Percentiles rank a stretch among this genome's conserved stretches.
phyloP scores from a whole-genome alignment of 1,284 basidiomycete species.

The Tilletiopsis washingtonensis region DNA sequence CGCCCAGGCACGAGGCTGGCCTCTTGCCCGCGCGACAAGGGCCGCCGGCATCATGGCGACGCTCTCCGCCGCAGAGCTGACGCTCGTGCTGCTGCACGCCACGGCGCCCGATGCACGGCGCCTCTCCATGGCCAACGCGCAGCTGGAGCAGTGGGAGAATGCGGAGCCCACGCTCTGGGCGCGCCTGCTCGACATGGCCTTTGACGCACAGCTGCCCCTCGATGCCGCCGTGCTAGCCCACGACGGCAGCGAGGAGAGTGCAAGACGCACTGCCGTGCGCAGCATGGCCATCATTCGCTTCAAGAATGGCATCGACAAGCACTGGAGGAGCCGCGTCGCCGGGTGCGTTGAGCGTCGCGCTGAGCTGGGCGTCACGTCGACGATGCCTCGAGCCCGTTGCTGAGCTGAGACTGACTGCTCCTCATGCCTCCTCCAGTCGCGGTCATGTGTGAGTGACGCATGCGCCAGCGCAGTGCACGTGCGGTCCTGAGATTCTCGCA shows the following conservation, averaged over 20 bases:
- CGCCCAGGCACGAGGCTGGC: no score
- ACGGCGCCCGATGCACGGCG: background rate
- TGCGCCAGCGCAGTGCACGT: no score
- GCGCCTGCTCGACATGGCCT: constrained; percentile 33
- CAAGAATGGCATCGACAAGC: constrained; percentile 45
- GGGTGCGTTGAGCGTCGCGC: no score
- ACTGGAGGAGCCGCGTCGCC: constrained; percentile 39
- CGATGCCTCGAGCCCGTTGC: no score
- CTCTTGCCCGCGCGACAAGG: no score
- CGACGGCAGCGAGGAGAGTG: background rate
- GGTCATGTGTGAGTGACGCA: background rate
- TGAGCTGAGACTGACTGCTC: background rate
- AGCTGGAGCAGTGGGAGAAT: constrained; percentile 21
- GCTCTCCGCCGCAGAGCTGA: background rate
- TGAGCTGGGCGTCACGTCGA: no score
- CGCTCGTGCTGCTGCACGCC: constrained; percentile 5
- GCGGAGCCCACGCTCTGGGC: constrained; percentile 25
- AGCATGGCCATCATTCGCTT: constrained; percentile 43
- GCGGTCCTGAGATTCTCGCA: no score
- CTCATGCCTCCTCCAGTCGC: background rate
- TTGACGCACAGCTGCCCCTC: constrained; percentile 14
- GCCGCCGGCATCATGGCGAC: background rate
- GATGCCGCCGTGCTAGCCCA: background rate
- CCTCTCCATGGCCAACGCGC: constrained; percentile 17
- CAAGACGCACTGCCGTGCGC: constrained; percentile 10